Conservation (phyloP, 78 protist species). For the Dictyostelium capitatum region DNA sequence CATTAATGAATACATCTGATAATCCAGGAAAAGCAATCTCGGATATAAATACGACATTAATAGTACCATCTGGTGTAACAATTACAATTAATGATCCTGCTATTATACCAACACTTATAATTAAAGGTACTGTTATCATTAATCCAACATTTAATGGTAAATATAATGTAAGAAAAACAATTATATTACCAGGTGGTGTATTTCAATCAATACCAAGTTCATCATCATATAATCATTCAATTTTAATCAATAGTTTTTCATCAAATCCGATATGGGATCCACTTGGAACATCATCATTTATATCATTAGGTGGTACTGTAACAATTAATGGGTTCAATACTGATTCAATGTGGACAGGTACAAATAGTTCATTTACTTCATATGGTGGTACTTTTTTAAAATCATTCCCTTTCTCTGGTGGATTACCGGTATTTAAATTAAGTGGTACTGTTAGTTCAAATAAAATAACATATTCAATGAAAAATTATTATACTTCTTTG, state of each 20-base stretch:
- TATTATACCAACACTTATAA: background rate
- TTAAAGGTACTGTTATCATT: background rate
- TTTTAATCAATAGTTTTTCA: background rate
- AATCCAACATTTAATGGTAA: background rate
- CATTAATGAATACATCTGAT: background rate
- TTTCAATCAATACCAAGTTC: background rate
- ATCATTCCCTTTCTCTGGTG: background rate
- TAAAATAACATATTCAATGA: too few species aligned
- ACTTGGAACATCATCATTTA: background rate
- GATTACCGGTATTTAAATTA: background rate
- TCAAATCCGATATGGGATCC: background rate
- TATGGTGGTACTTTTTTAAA: background rate
- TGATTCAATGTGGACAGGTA: background rate
- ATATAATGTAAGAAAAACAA: background rate
- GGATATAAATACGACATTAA: background rate
- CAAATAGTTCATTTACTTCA: background rate
- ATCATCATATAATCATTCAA: background rate
- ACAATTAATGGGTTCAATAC: background rate
- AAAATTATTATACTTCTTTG: background rate
- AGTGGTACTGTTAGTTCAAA: background rate
- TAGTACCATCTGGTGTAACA: background rate
- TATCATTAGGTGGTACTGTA: background rate
- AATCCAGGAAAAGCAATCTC: background rate
- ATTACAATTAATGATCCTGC: background rate
- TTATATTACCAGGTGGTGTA: background rate